Conservation (phyloP, 768 basidiomycete species). For the Clathrus columnatus region DNA sequence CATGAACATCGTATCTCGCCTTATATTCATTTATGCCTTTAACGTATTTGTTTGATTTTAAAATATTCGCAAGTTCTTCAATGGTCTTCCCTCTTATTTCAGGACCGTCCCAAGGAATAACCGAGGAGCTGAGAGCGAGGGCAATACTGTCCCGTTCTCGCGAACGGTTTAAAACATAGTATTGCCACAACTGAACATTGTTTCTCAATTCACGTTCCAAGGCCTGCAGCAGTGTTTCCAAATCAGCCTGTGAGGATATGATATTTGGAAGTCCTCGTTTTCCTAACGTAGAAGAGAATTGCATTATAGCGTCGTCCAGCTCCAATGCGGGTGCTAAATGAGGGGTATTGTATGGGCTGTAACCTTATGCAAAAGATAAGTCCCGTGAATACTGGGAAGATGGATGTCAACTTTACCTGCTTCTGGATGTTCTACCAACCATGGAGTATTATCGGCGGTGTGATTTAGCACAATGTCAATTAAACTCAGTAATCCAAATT, state of each 20-base stretch:
- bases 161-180: constrained; percentile 76
- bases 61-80: constrained; percentile 56
- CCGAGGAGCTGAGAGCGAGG: constrained; percentile 38
- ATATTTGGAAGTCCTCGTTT: constrained; percentile 62
- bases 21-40: constrained; percentile 50
- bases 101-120: constrained; percentile 53
- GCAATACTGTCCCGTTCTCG: constrained; percentile 53
- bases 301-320: constrained; percentile 77
- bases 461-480: constrained; percentile 98
- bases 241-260: constrained; percentile 57
- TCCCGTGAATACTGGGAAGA: background rate
- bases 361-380: constrained; percentile 43
- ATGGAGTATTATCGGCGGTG: constrained; percentile 88
- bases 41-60: constrained; percentile 47
- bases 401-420: constrained; percentile 50
- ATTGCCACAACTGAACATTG: constrained; percentile 77
- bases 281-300: constrained; percentile 62
- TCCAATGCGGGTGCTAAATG: constrained; percentile 90
- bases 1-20: constrained; percentile 57
- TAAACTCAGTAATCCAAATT: constrained; percentile 81
- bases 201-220: constrained; percentile 52
- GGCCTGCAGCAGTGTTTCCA: constrained; percentile 55
- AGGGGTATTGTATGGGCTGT: constrained; percentile 83
- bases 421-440: constrained; percentile 92
- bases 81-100: constrained; percentile 49